A percentile compares a stretch with the other conserved stretches of the same genome.
These are phyloP conservation scores for Ajuga reptans DNA, from an alignment of 305 asterid species.

Conservation along the genomic window DNA sequence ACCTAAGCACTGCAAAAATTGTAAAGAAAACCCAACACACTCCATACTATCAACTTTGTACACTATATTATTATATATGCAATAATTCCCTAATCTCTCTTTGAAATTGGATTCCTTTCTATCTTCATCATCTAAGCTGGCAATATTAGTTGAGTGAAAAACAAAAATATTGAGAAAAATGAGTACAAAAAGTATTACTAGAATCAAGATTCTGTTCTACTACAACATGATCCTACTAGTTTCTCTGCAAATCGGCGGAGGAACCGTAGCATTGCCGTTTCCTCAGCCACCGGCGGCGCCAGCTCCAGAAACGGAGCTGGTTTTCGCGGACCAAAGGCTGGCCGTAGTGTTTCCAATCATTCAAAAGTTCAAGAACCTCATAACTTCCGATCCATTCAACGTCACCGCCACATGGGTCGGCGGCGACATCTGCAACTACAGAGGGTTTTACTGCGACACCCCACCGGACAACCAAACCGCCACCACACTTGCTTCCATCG, in stretches of 20 bases:
- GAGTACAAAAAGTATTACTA: background rate
- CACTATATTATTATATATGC: background rate
- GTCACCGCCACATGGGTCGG: slow-evolving; percentile 60
- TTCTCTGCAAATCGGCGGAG: too few relatives aligned
- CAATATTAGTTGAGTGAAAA: background rate
- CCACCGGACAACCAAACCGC: slow-evolving; percentile 77
- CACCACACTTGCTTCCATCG: slow-evolving; percentile 59
- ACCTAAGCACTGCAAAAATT: slow-evolving; percentile 20
- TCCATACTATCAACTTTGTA: background rate
- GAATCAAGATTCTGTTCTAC: background rate
- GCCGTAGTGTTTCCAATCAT: slow-evolving; percentile 52
- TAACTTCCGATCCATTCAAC: slow-evolving; percentile 53
- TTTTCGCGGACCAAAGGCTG: slow-evolving; percentile 52
- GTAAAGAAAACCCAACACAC: background rate
- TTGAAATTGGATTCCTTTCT: background rate
- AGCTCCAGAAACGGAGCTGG: slow-evolving; percentile 15
- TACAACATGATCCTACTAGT: slow-evolving; percentile 12
- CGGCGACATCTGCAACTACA: slow-evolving; percentile 48
- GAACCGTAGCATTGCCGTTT: slow-evolving; percentile 1
- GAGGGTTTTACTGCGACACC: slow-evolving; percentile 55
- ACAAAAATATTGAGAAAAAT: background rate
- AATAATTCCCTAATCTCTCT: background rate
- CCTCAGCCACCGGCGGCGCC: slow-evolving; percentile 17
- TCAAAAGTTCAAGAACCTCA: slow-evolving; percentile 47
- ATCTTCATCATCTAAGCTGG: background rate